A percentile compares a stretch with the other conserved stretches of the same genome.
phyloP scores from a whole-genome alignment of 164 flowering plant genomes.

The Magnolia kwangsiensis region DNA sequence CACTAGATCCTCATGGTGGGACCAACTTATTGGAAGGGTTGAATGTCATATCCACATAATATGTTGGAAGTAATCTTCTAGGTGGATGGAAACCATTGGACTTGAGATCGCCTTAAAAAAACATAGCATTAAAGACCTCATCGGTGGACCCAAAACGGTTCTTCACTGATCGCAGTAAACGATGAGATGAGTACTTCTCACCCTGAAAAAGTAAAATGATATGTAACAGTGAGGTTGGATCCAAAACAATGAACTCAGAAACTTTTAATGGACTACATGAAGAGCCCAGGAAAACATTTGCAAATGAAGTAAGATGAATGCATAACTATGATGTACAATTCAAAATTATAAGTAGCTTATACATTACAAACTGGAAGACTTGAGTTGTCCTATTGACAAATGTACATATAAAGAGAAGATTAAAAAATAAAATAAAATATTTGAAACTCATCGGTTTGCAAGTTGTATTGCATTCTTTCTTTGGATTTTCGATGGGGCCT shows the following conservation, averaged over 20 bases:
- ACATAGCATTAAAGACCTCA: conserved; percentile 47
- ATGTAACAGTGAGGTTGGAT: conserved; percentile 1
- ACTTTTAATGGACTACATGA: not conserved
- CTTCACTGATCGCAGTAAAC: conserved; percentile 88
- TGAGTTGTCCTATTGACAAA: too few relatives aligned
- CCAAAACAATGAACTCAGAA: not conserved
- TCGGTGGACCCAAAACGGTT: conserved; percentile 96
- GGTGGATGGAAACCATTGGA: not conserved
- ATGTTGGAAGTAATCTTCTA: too few relatives aligned
- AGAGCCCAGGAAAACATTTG: not conserved
- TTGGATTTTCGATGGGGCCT: too few relatives aligned
- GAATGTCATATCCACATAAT: too few relatives aligned
- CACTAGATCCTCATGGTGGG: too few relatives aligned
- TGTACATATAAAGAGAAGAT: too few relatives aligned
- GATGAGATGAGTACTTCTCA: conserved; percentile 75
- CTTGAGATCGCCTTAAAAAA: not conserved
- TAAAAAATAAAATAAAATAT: too few relatives aligned
- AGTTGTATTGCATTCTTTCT: too few relatives aligned
- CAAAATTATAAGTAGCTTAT: not conserved
- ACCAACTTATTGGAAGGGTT: too few relatives aligned
- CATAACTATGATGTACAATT: not conserved
- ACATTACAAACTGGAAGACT: not conserved
- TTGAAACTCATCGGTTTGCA: too few relatives aligned
- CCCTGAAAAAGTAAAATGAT: conserved; percentile 44
- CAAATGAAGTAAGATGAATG: not conserved